These are phyloP conservation scores for Colletotrichum neosansevieriae DNA, from an alignment of 2,329 filamentous ascomycete genomes.

Conservation along the genomic window DNA sequence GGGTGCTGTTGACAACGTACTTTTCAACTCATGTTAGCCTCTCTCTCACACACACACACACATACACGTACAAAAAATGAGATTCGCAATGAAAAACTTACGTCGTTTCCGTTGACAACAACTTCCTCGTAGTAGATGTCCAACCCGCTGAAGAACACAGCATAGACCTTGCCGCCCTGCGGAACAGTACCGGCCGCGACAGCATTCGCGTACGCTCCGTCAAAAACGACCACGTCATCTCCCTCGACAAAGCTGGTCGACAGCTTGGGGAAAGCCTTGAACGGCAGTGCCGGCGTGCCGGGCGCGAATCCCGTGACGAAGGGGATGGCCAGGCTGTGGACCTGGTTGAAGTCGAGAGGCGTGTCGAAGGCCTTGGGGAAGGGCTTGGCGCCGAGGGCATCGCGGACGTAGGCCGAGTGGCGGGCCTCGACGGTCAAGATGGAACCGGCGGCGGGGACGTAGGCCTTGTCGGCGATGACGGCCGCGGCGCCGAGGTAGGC, in stretches of 20 bases:
- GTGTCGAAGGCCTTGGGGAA: constrained; percentile 72
- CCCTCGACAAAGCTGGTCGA: constrained; percentile 45
- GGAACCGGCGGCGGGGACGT: constrained; percentile 70
- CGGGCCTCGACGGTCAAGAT: constrained; percentile 75
- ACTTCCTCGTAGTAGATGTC: constrained; percentile 42
- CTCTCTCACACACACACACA: background rate
- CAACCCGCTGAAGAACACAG: constrained; percentile 50
- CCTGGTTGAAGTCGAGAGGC: constrained; percentile 67
- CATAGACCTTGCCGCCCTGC: constrained; percentile 43
- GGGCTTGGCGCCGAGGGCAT: constrained; percentile 59
- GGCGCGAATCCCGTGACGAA: constrained; percentile 71
- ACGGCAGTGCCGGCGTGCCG: constrained; percentile 66
- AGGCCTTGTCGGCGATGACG: constrained; percentile 66
- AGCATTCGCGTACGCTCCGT: constrained; percentile 42
- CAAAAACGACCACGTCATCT: constrained; percentile 44
- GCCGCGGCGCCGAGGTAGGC: constrained; percentile 73
- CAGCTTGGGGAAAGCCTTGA: constrained; percentile 70
- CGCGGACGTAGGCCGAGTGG: constrained; percentile 72
- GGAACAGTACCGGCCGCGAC: constrained; percentile 33
- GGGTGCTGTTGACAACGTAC: constrained; percentile 44
- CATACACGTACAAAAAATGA: too few relatives aligned
- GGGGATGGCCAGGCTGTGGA: constrained; percentile 73
- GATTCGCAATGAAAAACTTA: constrained; percentile 33
- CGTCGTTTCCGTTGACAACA: constrained; percentile 25
- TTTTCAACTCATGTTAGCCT: constrained; percentile 34